Conservation (phyloP, 805 yeast species). For the Candida ortonii region DNA sequence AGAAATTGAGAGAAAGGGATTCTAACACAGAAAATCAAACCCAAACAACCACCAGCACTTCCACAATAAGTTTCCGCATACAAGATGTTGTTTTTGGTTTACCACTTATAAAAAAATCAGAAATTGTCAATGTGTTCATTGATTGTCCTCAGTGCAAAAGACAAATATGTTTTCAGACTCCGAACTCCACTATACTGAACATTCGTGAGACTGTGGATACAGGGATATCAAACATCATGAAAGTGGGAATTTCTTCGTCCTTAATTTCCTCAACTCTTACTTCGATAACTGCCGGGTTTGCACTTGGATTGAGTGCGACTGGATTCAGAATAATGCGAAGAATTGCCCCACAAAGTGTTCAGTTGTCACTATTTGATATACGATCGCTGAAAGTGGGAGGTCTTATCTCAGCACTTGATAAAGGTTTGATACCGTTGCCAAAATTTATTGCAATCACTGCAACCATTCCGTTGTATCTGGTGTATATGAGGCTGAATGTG, state of each 20-base stretch:
- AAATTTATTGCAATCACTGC: conserved; percentile 26
- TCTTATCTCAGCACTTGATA: conserved; percentile 20
- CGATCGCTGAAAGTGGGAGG: conserved; percentile 6
- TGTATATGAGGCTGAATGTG: conserved; percentile 21
- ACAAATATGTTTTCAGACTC: conserved; percentile 28
- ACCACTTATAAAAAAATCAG: conserved; percentile 19
- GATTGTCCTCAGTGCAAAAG: conserved; percentile 39
- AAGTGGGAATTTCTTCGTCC: conserved; percentile 19
- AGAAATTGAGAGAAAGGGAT: conserved; percentile 15
- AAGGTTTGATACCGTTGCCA: conserved; percentile 20
- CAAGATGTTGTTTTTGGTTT: conserved; percentile 17
- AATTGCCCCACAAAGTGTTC: conserved; percentile 34
- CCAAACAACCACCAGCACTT: conserved; percentile 6
- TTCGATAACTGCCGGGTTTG: conserved; percentile 22
- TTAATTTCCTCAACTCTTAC: conserved; percentile 20
- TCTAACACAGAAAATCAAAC: conserved; percentile 4
- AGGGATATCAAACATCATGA: conserved; percentile 17
- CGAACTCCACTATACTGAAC: conserved; percentile 20
- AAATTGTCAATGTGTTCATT: conserved; percentile 22
- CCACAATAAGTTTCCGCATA: conserved; percentile 16
- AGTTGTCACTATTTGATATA: conserved; percentile 30
- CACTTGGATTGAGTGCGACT: conserved; percentile 21
- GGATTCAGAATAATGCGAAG: conserved; percentile 30
- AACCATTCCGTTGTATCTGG: conserved; percentile 31
- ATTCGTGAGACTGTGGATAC: conserved; percentile 12